Evolutionary conservation across 768 basidiomycete species (phyloP).

Genomic region (Infundibulicybe gibba): DNA sequence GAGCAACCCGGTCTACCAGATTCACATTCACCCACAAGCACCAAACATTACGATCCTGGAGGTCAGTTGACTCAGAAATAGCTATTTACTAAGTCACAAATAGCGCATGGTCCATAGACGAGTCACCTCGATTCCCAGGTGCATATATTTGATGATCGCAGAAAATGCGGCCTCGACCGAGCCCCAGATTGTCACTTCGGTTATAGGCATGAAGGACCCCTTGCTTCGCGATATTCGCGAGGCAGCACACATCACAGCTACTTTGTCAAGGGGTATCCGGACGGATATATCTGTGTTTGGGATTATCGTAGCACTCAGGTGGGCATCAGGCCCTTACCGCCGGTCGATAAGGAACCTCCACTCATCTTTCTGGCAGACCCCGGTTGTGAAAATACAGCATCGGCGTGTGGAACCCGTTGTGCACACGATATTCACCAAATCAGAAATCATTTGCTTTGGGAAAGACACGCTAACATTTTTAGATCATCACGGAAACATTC

Average conservation of each 20-base stretch:
- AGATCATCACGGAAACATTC: constrained; percentile 8
- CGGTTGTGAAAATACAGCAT: constrained; percentile 27
- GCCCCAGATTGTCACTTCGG: constrained; percentile 43
- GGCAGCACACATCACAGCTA: constrained; percentile 36
- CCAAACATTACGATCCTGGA: constrained; percentile 42
- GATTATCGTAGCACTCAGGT: constrained; percentile 48
- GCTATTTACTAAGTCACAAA: neutral
- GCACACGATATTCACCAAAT: constrained; percentile 36
- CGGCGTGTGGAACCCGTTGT: constrained; percentile 28
- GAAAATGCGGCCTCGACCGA: constrained; percentile 30
- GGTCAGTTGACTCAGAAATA: constrained; percentile 26
- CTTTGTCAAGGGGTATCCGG: constrained; percentile 43
- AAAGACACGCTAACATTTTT: constrained; percentile 32
- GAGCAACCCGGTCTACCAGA: constrained; percentile 37
- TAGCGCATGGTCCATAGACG: constrained; percentile 28
- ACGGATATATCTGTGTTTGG: constrained; percentile 42
- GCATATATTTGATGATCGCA: constrained; percentile 43
- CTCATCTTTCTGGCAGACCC: constrained; percentile 22
- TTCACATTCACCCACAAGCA: constrained; percentile 42
- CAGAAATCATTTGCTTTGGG: constrained; percentile 38
- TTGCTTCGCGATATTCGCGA: constrained; percentile 23
- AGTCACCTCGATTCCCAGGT: constrained; percentile 47
- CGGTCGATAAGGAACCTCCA: constrained; percentile 3
- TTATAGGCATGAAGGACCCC: constrained; percentile 20
- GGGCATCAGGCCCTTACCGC: constrained; percentile 9